Evolutionary conservation across 306 rosid genomes (phyloP).

Genomic region (Vigna radiata): DNA sequence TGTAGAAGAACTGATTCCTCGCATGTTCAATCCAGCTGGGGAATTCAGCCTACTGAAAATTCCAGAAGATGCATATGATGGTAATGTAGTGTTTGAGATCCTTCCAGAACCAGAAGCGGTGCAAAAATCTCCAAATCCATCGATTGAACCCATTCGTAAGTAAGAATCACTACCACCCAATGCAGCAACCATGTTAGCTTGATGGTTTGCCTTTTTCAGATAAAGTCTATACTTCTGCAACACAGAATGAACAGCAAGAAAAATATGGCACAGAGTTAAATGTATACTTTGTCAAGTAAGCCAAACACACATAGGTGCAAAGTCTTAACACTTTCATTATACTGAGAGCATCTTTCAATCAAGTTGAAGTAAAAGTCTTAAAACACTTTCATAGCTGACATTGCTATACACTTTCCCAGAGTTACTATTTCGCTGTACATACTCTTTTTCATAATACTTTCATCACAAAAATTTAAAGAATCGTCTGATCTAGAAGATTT

Average conservation of each 20-base stretch:
- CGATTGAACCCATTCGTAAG: constrained; percentile 54
- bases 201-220: constrained; percentile 66
- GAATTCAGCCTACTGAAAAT: constrained; percentile 75
- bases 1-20: constrained; percentile 65
- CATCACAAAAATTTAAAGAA: background rate
- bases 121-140: constrained; percentile 65
- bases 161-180: constrained; percentile 62
- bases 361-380: background rate
- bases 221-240: constrained; percentile 79
- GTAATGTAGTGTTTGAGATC: constrained; percentile 56
- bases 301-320: background rate
- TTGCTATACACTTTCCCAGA: background rate
- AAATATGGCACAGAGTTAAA: background rate
- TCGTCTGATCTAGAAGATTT: constrained; percentile 12
- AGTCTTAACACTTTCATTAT: too few relatives aligned
- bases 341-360: background rate
- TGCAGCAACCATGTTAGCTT: constrained; percentile 64
- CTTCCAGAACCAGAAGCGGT: constrained; percentile 59
- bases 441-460: background rate
- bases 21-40: constrained; percentile 60
- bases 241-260: constrained; percentile 25
- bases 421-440: background rate
- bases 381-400: constrained; percentile 1
- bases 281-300: background rate
- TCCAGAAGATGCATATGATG: constrained; percentile 68